Base-by-base conservation (phyloP, 2,329 filamentous ascomycete genomes). In the Pseudonectria buxi region DNA sequence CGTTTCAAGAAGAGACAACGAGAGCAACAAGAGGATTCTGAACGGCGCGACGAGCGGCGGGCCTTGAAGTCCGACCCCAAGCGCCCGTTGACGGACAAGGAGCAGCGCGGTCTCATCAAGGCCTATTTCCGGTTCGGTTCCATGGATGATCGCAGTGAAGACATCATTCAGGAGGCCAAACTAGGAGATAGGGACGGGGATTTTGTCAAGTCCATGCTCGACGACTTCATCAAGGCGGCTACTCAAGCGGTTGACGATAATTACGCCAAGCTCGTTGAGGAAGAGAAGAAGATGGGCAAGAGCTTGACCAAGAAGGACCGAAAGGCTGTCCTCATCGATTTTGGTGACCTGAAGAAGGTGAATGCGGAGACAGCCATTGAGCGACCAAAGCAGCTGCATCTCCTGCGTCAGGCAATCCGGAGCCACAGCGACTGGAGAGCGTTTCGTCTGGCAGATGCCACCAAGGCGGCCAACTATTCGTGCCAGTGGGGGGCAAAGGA, bases 281-380 rank as follows among this genome's bases (percentile, higher is more conserved):
- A 88, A 53, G 87, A 95, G 50, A 86, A 92, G 59, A 78, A 83
- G 44, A 73, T 76, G 0, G 86, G 86, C 55, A 94, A 92, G 57
- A 74, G 80, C 3, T 64, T 94, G 36, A 94, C 90, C 0, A 95
- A 96, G 68, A 98, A 98, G 61, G 92, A 98, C 57, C 87, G 87
- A 62, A 98, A 98, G 63, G 92, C 92, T 1, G 86, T 98, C 13
- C 69, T 98, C 29, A 95, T 98, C 52, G 89, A 96, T 57, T 95
- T 89, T 62, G 82, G 84, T 30, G 87, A 89, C 36, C 83, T 95
- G 33, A 94, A 94, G 62, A 89, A 94, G 51, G 77, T 95, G 53
- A 98, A 98, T 55, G 92, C 92, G 1, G 88, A 95, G 62, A 96
- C 92, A 0, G 84, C 95, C 36, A 78, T 95, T 10, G 90, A 96